Conservation (phyloP, 2,329 filamentous ascomycete genomes). For the Aspergillus ustus region DNA sequence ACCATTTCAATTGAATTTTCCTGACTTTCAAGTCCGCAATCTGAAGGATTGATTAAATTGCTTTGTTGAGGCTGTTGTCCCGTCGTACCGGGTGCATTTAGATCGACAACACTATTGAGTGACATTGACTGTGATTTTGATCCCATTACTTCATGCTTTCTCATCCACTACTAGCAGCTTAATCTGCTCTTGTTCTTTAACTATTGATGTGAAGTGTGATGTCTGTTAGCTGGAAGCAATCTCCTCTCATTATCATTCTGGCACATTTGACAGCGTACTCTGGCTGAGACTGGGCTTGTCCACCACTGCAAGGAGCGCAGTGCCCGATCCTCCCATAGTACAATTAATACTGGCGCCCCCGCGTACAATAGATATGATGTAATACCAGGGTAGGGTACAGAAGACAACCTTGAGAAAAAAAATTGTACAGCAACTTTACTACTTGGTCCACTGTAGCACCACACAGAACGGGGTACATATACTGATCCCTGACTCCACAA, state of each 20-base stretch:
- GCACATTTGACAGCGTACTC: too few species aligned
- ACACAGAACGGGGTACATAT: neutral
- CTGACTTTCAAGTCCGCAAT: neutral
- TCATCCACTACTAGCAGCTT: neutral
- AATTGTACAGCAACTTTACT: neutral
- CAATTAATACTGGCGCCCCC: neutral
- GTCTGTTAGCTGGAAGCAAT: neutral
- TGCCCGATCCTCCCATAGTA: neutral
- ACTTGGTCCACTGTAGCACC: neutral
- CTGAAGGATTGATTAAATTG: neutral
- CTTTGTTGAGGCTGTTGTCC: neutral
- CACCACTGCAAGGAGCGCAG: neutral
- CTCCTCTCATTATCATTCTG: too few species aligned
- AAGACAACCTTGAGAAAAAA: neutral
- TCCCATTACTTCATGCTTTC: neutral
- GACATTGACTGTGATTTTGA: neutral
- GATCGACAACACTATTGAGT: slow-evolving; percentile 8
- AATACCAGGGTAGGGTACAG: neutral
- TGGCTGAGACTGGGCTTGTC: too few species aligned
- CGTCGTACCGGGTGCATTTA: neutral
- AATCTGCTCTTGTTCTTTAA: neutral
- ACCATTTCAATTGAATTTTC: neutral
- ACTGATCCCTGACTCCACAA: neutral
- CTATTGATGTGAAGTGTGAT: neutral
- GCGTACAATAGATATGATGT: neutral